Conservation (phyloP, 1,139 yeast genomes). For the Diutina siamensis region DNA sequence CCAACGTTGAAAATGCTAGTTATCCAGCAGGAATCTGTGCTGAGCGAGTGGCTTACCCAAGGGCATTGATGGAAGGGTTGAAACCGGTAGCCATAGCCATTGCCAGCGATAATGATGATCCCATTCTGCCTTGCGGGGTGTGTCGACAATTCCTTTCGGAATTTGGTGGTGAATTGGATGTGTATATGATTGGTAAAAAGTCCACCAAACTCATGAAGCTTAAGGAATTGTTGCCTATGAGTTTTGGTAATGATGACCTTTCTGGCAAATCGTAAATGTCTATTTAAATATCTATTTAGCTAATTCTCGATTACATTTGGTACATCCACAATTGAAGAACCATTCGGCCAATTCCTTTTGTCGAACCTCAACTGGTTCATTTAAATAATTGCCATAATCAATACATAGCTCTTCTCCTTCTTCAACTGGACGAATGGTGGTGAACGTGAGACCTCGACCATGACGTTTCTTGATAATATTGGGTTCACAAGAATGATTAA, state of each 20-base stretch:
- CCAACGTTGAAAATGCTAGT: constrained; percentile 88
- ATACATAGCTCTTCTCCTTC: constrained; percentile 47
- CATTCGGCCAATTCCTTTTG: constrained; percentile 37
- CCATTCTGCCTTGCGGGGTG: constrained; percentile 86
- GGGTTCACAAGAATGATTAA: constrained; percentile 42
- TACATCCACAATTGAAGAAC: constrained; percentile 53
- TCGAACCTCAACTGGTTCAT: constrained; percentile 31
- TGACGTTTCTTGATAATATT: constrained; percentile 16
- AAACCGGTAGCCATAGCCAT: constrained; percentile 50
- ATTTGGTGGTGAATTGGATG: constrained; percentile 42
- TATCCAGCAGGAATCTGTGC: constrained; percentile 89
- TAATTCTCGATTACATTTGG: constrained; percentile 25
- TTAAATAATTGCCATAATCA: constrained; percentile 44
- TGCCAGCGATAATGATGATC: constrained; percentile 46
- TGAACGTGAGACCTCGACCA: constrained; percentile 12
- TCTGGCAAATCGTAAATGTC: too few relatives aligned
- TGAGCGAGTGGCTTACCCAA: constrained; percentile 67
- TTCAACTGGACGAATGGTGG: constrained; percentile 15
- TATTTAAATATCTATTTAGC: not conserved
- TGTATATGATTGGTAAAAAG: constrained; percentile 45
- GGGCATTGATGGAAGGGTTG: constrained; percentile 47
- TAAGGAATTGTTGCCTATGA: not conserved
- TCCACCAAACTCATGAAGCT: not conserved
- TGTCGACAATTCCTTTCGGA: constrained; percentile 86
- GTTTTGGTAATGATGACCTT: not conserved